Evolutionary conservation across 495 filamentous ascomycete species (phyloP).

Genomic region (Pyrenula massariospora): DNA sequence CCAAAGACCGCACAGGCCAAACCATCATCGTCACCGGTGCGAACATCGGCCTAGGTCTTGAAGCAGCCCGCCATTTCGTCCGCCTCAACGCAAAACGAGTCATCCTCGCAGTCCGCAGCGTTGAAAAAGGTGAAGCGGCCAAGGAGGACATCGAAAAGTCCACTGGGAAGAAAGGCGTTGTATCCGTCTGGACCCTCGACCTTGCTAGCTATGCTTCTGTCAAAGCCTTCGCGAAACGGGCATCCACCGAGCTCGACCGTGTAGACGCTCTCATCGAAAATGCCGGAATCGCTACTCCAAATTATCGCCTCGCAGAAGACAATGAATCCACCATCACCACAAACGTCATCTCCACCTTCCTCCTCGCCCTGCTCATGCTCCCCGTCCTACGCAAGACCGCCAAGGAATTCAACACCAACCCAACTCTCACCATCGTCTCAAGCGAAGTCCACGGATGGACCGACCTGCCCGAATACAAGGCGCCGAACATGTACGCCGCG

Average conservation of each 20-base stretch:
- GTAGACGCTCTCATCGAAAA: slow-evolving; percentile 34
- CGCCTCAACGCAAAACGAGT: slow-evolving; percentile 29
- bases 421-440: slow-evolving; percentile 21
- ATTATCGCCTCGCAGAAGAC: slow-evolving; percentile 4
- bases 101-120: slow-evolving; percentile 42
- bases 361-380: slow-evolving; percentile 32
- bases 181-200: slow-evolving; percentile 46
- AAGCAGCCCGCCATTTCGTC: slow-evolving; percentile 35
- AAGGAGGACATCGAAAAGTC: slow-evolving; percentile 17
- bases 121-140: slow-evolving; percentile 31
- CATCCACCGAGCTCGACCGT: slow-evolving; percentile 16
- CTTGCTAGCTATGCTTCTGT: slow-evolving; percentile 26
- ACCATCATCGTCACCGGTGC: slow-evolving; percentile 40
- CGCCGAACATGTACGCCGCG: slow-evolving; percentile 16
- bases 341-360: slow-evolving; percentile 38
- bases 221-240: slow-evolving; percentile 26
- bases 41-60: slow-evolving; percentile 41
- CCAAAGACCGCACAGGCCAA: slow-evolving; percentile 22
- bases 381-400: slow-evolving; percentile 27
- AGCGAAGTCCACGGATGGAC: slow-evolving; percentile 28
- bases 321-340: slow-evolving; percentile 30
- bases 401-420: slow-evolving; percentile 5
- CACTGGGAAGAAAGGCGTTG: slow-evolving; percentile 20
- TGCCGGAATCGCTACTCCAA: slow-evolving; percentile 22
- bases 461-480: slow-evolving; percentile 18